Conservation (phyloP, 805 yeast genomes). For the Kodamaea jinghongensis region DNA sequence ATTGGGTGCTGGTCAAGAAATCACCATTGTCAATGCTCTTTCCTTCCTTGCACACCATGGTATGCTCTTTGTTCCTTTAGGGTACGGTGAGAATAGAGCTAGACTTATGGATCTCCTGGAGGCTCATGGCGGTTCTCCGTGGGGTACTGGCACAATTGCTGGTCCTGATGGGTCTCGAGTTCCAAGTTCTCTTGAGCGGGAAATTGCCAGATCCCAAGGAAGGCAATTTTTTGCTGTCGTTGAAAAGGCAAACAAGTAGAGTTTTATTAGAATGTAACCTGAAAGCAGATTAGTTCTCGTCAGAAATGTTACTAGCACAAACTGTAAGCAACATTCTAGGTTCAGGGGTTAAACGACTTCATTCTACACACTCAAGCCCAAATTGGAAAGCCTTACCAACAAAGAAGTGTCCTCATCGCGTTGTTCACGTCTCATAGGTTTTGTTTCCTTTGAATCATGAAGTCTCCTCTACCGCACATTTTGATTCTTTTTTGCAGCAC, state of each 20-base stretch:
- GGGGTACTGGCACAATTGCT: conserved; percentile 28
- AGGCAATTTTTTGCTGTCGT: conserved; percentile 10
- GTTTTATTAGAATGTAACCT: too few relatives aligned
- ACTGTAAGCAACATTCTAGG: too few relatives aligned
- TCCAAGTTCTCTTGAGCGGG: conserved; percentile 19
- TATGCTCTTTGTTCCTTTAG: conserved; percentile 24
- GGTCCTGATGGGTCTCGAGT: conserved; percentile 22
- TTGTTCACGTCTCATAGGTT: too few relatives aligned
- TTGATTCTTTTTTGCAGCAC: too few relatives aligned
- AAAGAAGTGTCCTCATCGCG: too few relatives aligned
- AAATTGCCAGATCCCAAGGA: conserved; percentile 22
- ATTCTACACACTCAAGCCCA: too few relatives aligned
- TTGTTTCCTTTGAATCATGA: too few relatives aligned
- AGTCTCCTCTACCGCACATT: too few relatives aligned
- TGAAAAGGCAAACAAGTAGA: neutral
- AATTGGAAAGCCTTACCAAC: too few relatives aligned
- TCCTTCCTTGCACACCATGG: conserved; percentile 26
- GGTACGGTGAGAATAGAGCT: conserved; percentile 14
- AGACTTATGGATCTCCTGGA: conserved; percentile 17
- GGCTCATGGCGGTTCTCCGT: conserved; percentile 26
- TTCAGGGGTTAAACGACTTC: too few relatives aligned
- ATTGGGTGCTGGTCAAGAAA: conserved; percentile 26
- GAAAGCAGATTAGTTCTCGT: too few relatives aligned
- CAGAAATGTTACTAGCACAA: too few relatives aligned
- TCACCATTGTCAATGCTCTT: conserved; percentile 21